A percentile compares a stretch with the other conserved stretches of the same genome.
Evolutionary conservation across 2,329 filamentous ascomycete genomes (phyloP).

Genomic region (Penicillium sp.): DNA sequence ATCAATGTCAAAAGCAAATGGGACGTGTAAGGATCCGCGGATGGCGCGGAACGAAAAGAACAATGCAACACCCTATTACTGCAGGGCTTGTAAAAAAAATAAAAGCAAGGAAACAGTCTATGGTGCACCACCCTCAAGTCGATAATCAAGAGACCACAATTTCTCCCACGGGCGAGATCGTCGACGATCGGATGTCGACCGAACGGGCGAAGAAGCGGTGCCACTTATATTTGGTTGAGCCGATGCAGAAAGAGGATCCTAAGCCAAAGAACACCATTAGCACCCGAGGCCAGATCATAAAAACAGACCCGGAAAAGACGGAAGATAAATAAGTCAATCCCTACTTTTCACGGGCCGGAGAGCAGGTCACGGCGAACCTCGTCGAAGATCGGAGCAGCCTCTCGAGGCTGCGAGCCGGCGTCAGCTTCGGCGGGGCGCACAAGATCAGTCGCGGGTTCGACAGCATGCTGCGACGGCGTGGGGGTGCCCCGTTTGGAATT

Average conservation of each 20-base stretch:
- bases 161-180: constrained; percentile 43
- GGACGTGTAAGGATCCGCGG: not conserved
- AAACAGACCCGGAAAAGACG: constrained; percentile 25
- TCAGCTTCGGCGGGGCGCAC: constrained; percentile 40
- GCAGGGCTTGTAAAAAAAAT: not conserved
- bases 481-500: constrained; percentile 70
- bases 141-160: constrained; percentile 47
- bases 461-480: constrained; percentile 31
- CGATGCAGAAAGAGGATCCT: constrained; percentile 1
- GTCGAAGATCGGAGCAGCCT: constrained; percentile 45
- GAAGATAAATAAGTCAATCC: constrained; percentile 14
- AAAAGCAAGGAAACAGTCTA: constrained; percentile 5
- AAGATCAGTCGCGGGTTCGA: constrained; percentile 39
- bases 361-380: constrained; percentile 52
- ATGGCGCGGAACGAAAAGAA: not conserved
- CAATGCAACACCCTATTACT: not conserved
- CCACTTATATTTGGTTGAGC: constrained; percentile 1
- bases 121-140: constrained; percentile 31
- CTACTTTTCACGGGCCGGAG: constrained; percentile 43
- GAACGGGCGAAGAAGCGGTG: constrained; percentile 27
- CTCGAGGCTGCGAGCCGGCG: constrained; percentile 35
- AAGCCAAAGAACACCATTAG: constrained; percentile 1
- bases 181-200: constrained; percentile 28
- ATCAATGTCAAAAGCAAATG: constrained; percentile 8
- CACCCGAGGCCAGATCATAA: not conserved